Conservation (phyloP, 805 yeast species). For the Zygotorulaspora sp. region DNA sequence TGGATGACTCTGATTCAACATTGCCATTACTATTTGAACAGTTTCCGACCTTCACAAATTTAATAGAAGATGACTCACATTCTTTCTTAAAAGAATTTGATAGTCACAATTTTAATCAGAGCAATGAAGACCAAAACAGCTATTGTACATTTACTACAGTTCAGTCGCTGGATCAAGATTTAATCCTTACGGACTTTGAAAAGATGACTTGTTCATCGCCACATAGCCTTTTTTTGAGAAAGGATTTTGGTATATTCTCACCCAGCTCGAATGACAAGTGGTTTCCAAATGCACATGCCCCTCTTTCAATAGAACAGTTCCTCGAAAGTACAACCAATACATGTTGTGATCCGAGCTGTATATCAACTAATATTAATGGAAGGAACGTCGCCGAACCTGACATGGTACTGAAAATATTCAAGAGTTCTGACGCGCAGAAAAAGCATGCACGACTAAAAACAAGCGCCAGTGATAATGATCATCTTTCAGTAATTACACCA, state of each 20-base stretch:
- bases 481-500: slow-evolving; percentile 6
- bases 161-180: slow-evolving; percentile 7
- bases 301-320: not conserved
- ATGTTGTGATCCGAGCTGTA: not conserved
- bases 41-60: slow-evolving; percentile 3
- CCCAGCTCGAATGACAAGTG: not conserved
- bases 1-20: slow-evolving; percentile 9
- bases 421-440: slow-evolving; percentile 5
- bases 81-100: slow-evolving; percentile 7
- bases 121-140: slow-evolving; percentile 7
- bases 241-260: not conserved
- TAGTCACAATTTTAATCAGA: not conserved
- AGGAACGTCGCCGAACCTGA: not conserved
- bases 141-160: slow-evolving; percentile 12
- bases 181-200: slow-evolving; percentile 12
- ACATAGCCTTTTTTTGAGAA: slow-evolving; percentile 4
- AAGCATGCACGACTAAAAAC: not conserved
- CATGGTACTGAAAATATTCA: slow-evolving; percentile 4
- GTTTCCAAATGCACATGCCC: not conserved
- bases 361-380: not conserved
- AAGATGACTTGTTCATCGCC: slow-evolving; percentile 9
- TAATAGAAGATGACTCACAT: slow-evolving; percentile 6
- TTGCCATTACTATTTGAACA: slow-evolving; percentile 12
- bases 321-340: slow-evolving; percentile 1
- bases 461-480: slow-evolving; percentile 7